Base-by-base conservation (phyloP, 2,329 filamentous ascomycete species). In the Akanthomyces lecanii region DNA sequence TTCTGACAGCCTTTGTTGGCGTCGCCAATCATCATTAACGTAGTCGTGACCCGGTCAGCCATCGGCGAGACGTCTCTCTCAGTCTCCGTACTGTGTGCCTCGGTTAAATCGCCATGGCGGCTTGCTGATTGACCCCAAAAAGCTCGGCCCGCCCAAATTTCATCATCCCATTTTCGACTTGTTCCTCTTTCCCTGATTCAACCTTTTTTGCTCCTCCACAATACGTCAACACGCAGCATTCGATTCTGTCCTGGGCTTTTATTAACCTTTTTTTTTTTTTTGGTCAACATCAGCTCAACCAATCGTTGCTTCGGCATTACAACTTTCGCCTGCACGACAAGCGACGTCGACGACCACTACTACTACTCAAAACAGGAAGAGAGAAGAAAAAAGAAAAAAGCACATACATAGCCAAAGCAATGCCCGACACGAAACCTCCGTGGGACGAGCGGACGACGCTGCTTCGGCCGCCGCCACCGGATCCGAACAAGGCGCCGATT, bases 401-500 rank as follows among this genome's bases (percentile, higher is more conserved):
- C 3, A 40, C 38, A 45, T 47, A 47, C 44, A 23, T 10, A n/a
- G 44, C 44, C 11, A 14, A 14, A 42, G 23, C 58, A 33, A 63
- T 64, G 62, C 44, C 62, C 18, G 62, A 64, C 3, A 44, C 58
- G 5, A 64, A 64, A 36, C 28, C 57, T 6, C 11, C 51, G 11
- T 61, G 51, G 62, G 72, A 73, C 25, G 72, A 74, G 38, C 71
- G 75, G 40, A 67, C 74, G n/a, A 78, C 77, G 56, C 70, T 78
- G 25, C 65, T 97, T 67, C 85, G 86, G 70, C 89, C 91, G 57
- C 92, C 91, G 66, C 87, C 89, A 58, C 76, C 86, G 38, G 88
- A 96, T 72, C 78, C 85, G 52, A 82, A 83, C 71, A 90, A 91
- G 75, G 88, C 92, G 30, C 82, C 86, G 16, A 96, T 98, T 66